A percentile compares a stretch with the other conserved stretches of the same genome.
Conservation (phyloP, 345 rosid species). For the Eucalyptus pumila region DNA sequence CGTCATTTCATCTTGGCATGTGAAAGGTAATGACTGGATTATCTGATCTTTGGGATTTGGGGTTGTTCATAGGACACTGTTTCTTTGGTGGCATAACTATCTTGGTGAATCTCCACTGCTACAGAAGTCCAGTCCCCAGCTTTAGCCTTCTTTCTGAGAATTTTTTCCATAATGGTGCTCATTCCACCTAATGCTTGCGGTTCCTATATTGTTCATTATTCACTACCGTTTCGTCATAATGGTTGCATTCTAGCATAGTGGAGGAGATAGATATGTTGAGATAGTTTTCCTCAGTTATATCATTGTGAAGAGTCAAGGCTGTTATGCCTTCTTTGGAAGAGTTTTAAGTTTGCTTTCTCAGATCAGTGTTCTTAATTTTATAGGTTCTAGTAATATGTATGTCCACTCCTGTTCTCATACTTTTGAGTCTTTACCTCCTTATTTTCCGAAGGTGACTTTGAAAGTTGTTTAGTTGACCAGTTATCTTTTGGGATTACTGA, state of each 20-base stretch:
- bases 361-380: background rate
- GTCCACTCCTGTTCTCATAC: background rate
- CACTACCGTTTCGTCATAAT: background rate
- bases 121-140: background rate
- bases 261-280: background rate
- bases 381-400: background rate
- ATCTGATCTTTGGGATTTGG: background rate
- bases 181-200: background rate
- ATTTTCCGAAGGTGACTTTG: background rate
- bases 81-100: background rate
- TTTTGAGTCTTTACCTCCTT: background rate
- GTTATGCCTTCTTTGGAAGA: background rate
- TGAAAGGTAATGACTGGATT: conserved; percentile 49
- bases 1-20: conserved; percentile 86
- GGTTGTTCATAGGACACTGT: background rate
- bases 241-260: background rate
- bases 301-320: background rate
- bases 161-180: background rate
- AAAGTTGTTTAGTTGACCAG: background rate
- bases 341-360: background rate
- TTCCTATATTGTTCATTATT: background rate
- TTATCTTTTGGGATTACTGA: background rate
- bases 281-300: background rate
- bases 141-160: background rate
- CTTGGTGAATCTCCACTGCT: background rate